phyloP scores from a whole-genome alignment of 441 rosid species.

The Daphne laureola region DNA sequence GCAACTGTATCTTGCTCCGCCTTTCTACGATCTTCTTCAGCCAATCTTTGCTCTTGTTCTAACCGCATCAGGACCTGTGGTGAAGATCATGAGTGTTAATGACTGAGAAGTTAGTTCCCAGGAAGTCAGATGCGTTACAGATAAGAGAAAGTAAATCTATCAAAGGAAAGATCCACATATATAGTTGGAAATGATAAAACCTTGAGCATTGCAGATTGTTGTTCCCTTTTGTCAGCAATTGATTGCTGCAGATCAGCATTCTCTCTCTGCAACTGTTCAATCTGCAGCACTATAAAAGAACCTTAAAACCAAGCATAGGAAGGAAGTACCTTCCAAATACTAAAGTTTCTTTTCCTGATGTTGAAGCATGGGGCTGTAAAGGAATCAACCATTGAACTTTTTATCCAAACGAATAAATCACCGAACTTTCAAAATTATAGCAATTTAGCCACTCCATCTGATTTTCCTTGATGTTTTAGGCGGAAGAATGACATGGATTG shows the following conservation, averaged over 20 bases:
- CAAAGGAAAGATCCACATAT: slow-evolving; percentile 6
- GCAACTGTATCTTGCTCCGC: slow-evolving; percentile 57
- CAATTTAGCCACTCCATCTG: too few species aligned
- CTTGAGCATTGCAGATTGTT: slow-evolving; percentile 54
- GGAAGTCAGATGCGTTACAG: too few species aligned
- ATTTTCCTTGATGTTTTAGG: too few species aligned
- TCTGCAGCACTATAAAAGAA: slow-evolving; percentile 22
- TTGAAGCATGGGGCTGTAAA: too few species aligned
- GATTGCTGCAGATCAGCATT: slow-evolving; percentile 31
- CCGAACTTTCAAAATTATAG: too few species aligned
- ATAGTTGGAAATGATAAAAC: slow-evolving; percentile 17
- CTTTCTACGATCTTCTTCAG: slow-evolving; percentile 53
- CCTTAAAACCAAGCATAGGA: slow-evolving; percentile 4
- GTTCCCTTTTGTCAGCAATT: slow-evolving; percentile 47
- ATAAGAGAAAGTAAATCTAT: too few species aligned
- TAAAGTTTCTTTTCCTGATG: too few species aligned
- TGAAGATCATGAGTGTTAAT: background rate
- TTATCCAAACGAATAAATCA: too few species aligned
- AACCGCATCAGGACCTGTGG: slow-evolving; percentile 49
- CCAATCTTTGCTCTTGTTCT: slow-evolving; percentile 55
- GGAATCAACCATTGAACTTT: too few species aligned
- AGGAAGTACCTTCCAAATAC: too few species aligned
- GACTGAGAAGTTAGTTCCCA: too few species aligned
- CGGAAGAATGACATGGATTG: too few species aligned
- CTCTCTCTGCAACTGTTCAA: slow-evolving; percentile 49